These are phyloP conservation scores for Hypoxylon sp. DNA, from an alignment of 2,329 filamentous ascomycete species.

Conservation along the genomic window DNA sequence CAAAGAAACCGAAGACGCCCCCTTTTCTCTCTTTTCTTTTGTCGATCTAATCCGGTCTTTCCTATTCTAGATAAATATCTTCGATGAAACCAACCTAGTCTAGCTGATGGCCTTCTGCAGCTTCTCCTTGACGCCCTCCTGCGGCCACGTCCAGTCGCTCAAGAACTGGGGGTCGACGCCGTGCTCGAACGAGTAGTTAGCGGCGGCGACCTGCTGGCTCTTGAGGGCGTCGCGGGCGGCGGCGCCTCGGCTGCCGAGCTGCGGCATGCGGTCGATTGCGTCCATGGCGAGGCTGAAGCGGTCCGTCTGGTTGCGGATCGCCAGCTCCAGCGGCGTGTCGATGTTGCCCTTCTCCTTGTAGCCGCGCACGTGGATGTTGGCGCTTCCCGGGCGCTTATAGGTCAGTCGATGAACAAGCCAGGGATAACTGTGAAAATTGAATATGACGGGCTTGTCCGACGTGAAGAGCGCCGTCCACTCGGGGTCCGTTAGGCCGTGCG, in stretches of 20 bases:
- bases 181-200: slow-evolving; percentile 74
- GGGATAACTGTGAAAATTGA: slow-evolving; percentile 88
- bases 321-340: slow-evolving; percentile 81
- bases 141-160: slow-evolving; percentile 75
- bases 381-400: slow-evolving; percentile 77
- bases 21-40: neutral
- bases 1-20: neutral
- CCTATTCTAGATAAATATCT: neutral
- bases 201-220: slow-evolving; percentile 72
- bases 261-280: slow-evolving; percentile 75
- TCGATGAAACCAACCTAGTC: neutral
- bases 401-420: slow-evolving; percentile 83
- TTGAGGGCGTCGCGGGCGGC: slow-evolving; percentile 72
- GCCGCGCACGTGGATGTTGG: slow-evolving; percentile 78
- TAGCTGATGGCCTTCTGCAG: slow-evolving; percentile 29
- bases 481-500: slow-evolving; percentile 74
- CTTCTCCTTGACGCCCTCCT: slow-evolving; percentile 54
- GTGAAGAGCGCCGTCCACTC: slow-evolving; percentile 80
- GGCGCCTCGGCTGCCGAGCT: slow-evolving; percentile 72
- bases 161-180: slow-evolving; percentile 76
- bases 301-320: slow-evolving; percentile 82
- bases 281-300: slow-evolving; percentile 81
- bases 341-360: slow-evolving; percentile 89
- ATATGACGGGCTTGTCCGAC: slow-evolving; percentile 76
- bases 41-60: neutral